Percentiles rank a stretch among this genome's conserved stretches.
These are phyloP conservation scores for Penicillium thymicola DNA, from an alignment of 2,329 filamentous ascomycete species.

Conservation along the genomic window DNA sequence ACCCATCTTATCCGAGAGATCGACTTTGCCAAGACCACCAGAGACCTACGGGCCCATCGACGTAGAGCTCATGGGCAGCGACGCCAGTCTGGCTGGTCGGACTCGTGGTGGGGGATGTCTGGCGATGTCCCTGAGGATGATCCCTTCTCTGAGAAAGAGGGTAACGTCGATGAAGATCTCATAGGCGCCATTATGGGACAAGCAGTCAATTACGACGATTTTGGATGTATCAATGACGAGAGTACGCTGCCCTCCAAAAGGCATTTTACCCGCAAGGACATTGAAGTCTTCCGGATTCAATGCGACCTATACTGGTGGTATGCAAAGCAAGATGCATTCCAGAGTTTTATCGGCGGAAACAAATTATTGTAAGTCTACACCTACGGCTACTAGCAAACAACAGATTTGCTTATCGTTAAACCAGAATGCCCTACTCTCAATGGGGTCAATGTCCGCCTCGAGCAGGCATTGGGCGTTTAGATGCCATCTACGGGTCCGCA, in stretches of 20 bases:
- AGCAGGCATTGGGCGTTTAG: slow-evolving; percentile 70
- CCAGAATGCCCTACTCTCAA: slow-evolving; percentile 70
- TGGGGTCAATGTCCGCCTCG: slow-evolving; percentile 89
- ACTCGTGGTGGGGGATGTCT: slow-evolving; percentile 24
- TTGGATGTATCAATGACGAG: slow-evolving; percentile 48
- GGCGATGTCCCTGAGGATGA: slow-evolving; percentile 41
- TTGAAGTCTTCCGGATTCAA: slow-evolving; percentile 75
- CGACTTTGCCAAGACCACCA: slow-evolving; percentile 70
- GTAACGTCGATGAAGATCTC: slow-evolving; percentile 55
- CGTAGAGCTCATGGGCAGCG: slow-evolving; percentile 41
- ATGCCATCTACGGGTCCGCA: slow-evolving; percentile 81
- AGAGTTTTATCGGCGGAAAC: slow-evolving; percentile 84
- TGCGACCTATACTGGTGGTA: slow-evolving; percentile 96
- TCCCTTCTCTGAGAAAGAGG: slow-evolving; percentile 42
- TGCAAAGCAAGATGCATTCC: slow-evolving; percentile 87
- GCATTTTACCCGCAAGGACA: slow-evolving; percentile 55
- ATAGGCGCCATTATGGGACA: slow-evolving; percentile 58
- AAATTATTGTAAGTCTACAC: slow-evolving; percentile 68
- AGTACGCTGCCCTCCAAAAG: slow-evolving; percentile 23
- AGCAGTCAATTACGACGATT: slow-evolving; percentile 57
- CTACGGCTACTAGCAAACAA: not conserved
- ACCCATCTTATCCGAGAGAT: slow-evolving; percentile 79
- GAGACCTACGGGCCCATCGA: slow-evolving; percentile 65
- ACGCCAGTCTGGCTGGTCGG: slow-evolving; percentile 23
- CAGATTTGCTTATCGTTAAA: slow-evolving; percentile 23